phyloP scores from a whole-genome alignment of 305 asterid species.

The Lippia alba region DNA sequence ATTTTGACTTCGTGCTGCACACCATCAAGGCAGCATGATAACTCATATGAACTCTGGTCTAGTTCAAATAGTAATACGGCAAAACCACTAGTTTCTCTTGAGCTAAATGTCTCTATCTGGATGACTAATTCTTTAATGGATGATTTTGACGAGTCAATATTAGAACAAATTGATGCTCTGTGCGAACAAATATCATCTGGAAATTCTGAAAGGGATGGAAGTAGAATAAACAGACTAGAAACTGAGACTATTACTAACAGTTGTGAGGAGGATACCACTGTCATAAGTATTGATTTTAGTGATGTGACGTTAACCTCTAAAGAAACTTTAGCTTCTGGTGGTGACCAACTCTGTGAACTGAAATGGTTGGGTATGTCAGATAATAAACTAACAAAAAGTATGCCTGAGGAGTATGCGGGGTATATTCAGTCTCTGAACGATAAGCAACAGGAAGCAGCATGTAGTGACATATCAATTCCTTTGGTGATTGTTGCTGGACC shows the following conservation, averaged over 20 bases:
- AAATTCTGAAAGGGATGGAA: slow-evolving; percentile 44
- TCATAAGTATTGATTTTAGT: slow-evolving; percentile 33
- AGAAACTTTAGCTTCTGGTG: slow-evolving; percentile 36
- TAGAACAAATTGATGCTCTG: slow-evolving; percentile 78
- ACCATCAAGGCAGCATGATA: slow-evolving; percentile 48
- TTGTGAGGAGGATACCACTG: slow-evolving; percentile 42
- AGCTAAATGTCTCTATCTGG: slow-evolving; percentile 34
- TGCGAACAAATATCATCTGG: slow-evolving; percentile 61
- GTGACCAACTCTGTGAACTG: slow-evolving; percentile 40
- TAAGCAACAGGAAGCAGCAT: slow-evolving; percentile 96
- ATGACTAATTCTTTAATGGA: slow-evolving; percentile 45
- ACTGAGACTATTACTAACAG: slow-evolving; percentile 38
- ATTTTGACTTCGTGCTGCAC: slow-evolving; percentile 36
- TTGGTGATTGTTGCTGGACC: slow-evolving; percentile 98
- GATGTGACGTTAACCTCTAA: slow-evolving; percentile 43
- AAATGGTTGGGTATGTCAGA: slow-evolving; percentile 39
- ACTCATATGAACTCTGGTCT: slow-evolving; percentile 33
- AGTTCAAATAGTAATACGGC: slow-evolving; percentile 33
- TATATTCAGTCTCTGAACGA: slow-evolving; percentile 79
- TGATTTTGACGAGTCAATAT: slow-evolving; percentile 77
- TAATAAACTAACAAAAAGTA: slow-evolving; percentile 42
- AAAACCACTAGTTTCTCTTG: slow-evolving; percentile 43
- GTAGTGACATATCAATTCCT: slow-evolving; percentile 80
- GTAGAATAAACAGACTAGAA: slow-evolving; percentile 34
- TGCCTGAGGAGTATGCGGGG: slow-evolving; percentile 81